phyloP scores from a whole-genome alignment of 257 asterid species.

The Datura wrightii region DNA sequence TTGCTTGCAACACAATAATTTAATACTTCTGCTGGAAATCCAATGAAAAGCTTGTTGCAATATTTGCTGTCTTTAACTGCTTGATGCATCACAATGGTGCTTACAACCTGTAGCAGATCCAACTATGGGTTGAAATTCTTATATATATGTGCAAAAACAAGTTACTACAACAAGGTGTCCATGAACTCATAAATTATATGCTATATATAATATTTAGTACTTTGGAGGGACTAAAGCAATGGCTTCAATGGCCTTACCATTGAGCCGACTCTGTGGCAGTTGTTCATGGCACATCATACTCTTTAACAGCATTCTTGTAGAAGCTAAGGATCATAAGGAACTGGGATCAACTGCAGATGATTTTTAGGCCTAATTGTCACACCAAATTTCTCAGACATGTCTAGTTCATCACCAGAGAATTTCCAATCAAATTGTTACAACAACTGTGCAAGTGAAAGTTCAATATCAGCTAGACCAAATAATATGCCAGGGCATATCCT shows the following conservation, averaged over 20 bases:
- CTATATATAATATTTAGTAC: background rate
- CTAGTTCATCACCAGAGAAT: conserved; percentile 29
- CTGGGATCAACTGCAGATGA: conserved; percentile 22
- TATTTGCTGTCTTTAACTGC: background rate
- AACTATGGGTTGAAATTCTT: background rate
- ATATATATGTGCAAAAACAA: too few relatives aligned
- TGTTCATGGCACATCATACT: background rate
- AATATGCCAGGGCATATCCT: background rate
- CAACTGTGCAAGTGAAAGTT: conserved; percentile 32
- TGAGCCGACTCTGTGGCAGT: background rate
- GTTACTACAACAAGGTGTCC: too few relatives aligned
- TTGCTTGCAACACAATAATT: background rate
- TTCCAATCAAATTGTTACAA: conserved; percentile 36
- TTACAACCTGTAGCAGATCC: background rate
- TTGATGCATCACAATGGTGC: background rate
- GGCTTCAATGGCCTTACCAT: background rate
- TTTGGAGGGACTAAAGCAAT: background rate
- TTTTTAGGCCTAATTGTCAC: conserved; percentile 24
- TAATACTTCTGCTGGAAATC: background rate
- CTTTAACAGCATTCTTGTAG: background rate
- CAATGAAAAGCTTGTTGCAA: background rate
- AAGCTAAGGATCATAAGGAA: conserved; percentile 1
- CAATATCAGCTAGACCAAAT: conserved; percentile 23
- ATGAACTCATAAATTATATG: background rate
- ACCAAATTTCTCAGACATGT: conserved; percentile 27